These are phyloP conservation scores for Craspedostauros australis DNA, from an alignment of 108 stramenopile species.

Conservation along the genomic window DNA sequence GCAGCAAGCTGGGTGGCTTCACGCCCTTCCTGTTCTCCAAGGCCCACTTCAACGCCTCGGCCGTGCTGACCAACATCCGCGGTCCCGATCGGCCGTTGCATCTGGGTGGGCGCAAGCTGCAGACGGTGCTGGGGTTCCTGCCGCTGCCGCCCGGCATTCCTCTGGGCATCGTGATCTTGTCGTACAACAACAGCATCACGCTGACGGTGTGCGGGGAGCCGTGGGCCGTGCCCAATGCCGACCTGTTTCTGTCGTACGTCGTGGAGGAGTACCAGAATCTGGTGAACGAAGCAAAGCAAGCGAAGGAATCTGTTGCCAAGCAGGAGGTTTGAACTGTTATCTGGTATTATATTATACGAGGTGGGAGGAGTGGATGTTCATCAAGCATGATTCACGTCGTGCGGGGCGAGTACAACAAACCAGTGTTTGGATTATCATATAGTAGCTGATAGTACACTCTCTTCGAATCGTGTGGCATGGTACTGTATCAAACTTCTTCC, in stretches of 20 bases:
- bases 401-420: too few species aligned
- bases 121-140: conserved; percentile 66
- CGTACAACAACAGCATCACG: conserved; percentile 50
- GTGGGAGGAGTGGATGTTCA: too few species aligned
- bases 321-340: too few species aligned
- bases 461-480: too few species aligned
- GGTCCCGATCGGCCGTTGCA: conserved; percentile 59
- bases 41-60: conserved; percentile 64
- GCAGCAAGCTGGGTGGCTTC: conserved; percentile 20
- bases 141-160: conserved; percentile 82
- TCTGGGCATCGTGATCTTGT: conserved; percentile 65
- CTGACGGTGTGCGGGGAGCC: conserved; percentile 70
- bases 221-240: conserved; percentile 82
- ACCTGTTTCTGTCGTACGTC: conserved; percentile 68
- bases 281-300: conserved; percentile 18
- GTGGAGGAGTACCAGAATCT: conserved; percentile 67
- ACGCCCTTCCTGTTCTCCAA: conserved; percentile 41
- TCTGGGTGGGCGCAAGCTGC: conserved; percentile 54
- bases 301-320: conserved; percentile 8
- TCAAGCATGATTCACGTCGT: too few species aligned
- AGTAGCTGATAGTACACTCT: too few species aligned
- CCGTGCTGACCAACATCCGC: conserved; percentile 67
- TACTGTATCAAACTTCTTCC: too few species aligned
- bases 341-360: too few species aligned
- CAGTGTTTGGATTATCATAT: too few species aligned